Percentiles rank a stretch among this genome's conserved stretches.
Evolutionary conservation across 108 stramenopile genomes (phyloP).

Genomic region (Skeletonema marinoi): DNA sequence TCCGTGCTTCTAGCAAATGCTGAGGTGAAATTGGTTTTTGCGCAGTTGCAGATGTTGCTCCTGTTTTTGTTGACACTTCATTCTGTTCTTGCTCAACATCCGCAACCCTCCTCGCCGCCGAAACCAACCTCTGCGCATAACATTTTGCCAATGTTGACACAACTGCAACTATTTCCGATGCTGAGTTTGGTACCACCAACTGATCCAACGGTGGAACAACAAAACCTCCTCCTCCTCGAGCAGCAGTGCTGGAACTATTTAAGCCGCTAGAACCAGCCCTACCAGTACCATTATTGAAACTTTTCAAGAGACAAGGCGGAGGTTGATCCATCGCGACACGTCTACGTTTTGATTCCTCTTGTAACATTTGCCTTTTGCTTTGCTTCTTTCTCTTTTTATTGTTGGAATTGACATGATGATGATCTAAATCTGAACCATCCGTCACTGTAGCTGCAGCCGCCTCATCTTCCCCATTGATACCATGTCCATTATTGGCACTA

Average conservation of each 20-base stretch:
- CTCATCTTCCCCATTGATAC: background rate
- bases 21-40: conserved; percentile 50
- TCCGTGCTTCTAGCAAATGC: conserved; percentile 59
- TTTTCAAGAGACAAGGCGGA: conserved; percentile 9
- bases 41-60: background rate
- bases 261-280: background rate
- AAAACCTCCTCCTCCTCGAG: background rate
- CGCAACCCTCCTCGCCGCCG: conserved; percentile 58
- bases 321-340: conserved; percentile 43
- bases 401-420: background rate
- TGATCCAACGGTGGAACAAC: conserved; percentile 46
- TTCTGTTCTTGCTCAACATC: conserved; percentile 33
- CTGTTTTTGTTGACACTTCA: background rate
- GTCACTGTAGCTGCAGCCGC: conserved; percentile 2
- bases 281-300: background rate
- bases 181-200: conserved; percentile 68
- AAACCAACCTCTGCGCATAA: conserved; percentile 80
- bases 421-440: conserved; percentile 14
- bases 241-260: background rate
- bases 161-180: conserved; percentile 67
- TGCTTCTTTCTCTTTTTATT: conserved; percentile 24
- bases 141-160: conserved; percentile 77
- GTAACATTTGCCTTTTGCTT: conserved; percentile 34
- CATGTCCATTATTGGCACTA: too few relatives aligned
- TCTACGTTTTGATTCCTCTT: conserved; percentile 44